Base-by-base conservation (phyloP, 106 monocot species). In the Narthecium ossifragum region DNA sequence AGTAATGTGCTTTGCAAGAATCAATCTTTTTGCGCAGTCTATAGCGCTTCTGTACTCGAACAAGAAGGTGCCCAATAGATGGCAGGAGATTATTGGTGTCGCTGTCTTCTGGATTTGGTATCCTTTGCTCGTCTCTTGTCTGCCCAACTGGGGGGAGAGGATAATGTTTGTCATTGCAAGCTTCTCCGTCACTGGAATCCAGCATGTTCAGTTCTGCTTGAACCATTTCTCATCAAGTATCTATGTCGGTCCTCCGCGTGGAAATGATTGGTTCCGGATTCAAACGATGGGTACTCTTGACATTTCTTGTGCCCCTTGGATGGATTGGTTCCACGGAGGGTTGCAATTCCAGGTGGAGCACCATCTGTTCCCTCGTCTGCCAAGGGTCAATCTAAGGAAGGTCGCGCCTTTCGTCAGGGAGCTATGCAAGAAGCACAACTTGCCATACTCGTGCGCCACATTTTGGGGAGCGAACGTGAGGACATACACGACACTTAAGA, bases 291-390 rank as follows among this genome's bases (percentile, higher is more conserved):
- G 85, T 9, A 70, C 81, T 9, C 66, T 85, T 1, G 56, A 90
- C 57, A 82, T 90, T 32, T 33, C 54, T 1, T 88, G 83, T 80
- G 46, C 83, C 0, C 83, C 88, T 0, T 87, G 75, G 78, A 82
- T 87, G 84, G 88, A 88, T 59, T 88, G 84, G 80, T 80, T 84
- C 68, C 80, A 80, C 31, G 88, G 84, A 1, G 88, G 84, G 2
- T 43, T 85, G 26, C 80, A 85, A 62, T 85, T 85, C 49, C 80
- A 85, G 67, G 57, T 76, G 15, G 85, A 85, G 59, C 85, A 80
- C 59, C 80, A 80, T 51, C 32, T 80, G 67, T 85, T 85, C 62
- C 85, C 80, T 4, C 61, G 80, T 9, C 40, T 85, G 30, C 85
- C 80, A 3, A 62, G 77, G 36, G 63, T 73, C 67, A 76, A 80